These are phyloP conservation scores for Mortierella sp. DNA, from an alignment of 371 early-diverging fungal species.

Conservation along the genomic window DNA sequence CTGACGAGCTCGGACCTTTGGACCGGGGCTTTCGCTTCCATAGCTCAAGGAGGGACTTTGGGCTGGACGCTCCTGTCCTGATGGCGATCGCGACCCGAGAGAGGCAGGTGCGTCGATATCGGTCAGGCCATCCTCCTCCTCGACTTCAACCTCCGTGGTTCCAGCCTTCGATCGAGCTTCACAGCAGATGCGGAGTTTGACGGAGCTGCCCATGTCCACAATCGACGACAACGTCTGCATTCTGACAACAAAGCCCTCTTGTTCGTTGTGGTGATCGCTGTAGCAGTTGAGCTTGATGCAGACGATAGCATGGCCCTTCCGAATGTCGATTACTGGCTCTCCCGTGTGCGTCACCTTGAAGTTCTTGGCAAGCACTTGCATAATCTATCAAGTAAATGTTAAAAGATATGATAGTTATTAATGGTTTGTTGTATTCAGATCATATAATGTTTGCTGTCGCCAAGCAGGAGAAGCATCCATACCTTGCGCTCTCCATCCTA, in stretches of 20 bases:
- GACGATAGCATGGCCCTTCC: slow-evolving; percentile 56
- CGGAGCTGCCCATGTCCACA: slow-evolving; percentile 50
- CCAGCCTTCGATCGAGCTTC: slow-evolving; percentile 55
- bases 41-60: slow-evolving; percentile 56
- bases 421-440: neutral
- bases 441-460: no score
- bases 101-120: slow-evolving; percentile 58
- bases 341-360: slow-evolving; percentile 50
- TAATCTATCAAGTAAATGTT: slow-evolving; percentile 24
- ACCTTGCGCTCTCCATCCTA: slow-evolving; percentile 41
- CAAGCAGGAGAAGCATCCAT: neutral
- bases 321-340: slow-evolving; percentile 52
- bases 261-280: slow-evolving; percentile 56
- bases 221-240: slow-evolving; percentile 42
- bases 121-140: slow-evolving; percentile 56
- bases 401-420: neutral
- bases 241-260: slow-evolving; percentile 52
- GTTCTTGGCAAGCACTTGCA: slow-evolving; percentile 57
- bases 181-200: slow-evolving; percentile 54
- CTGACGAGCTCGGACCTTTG: slow-evolving; percentile 27
- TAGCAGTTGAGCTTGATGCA: slow-evolving; percentile 58
- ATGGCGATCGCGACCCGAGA: slow-evolving; percentile 47
- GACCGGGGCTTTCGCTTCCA: slow-evolving; percentile 40
- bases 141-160: slow-evolving; percentile 34
- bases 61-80: slow-evolving; percentile 21